A percentile compares a stretch with the other conserved stretches of the same genome.
These are phyloP conservation scores for Lactarius psammicola DNA, from an alignment of 768 basidiomycete genomes.

Conservation along the genomic window DNA sequence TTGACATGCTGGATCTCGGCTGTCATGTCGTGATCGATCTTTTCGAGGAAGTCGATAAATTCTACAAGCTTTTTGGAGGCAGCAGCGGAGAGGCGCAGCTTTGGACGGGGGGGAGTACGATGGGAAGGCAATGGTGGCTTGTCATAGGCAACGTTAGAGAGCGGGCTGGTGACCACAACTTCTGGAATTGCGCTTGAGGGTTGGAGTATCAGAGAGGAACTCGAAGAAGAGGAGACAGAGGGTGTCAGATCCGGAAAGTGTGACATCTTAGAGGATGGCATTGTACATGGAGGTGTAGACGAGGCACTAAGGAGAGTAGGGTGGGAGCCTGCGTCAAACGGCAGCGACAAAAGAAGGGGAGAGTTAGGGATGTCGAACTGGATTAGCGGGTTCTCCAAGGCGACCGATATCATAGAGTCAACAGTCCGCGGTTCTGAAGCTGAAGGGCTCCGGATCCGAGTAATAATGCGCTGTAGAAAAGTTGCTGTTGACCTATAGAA, in stretches of 20 bases:
- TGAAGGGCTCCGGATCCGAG: conserved; percentile 11
- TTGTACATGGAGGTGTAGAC: background rate
- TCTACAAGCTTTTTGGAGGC: conserved; percentile 23
- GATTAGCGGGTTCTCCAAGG: conserved; percentile 17
- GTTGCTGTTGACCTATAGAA: conserved; percentile 6
- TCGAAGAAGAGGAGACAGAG: conserved; percentile 12
- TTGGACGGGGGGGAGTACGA: conserved; percentile 1
- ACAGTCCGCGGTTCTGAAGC: conserved; percentile 4
- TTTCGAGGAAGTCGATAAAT: conserved; percentile 26
- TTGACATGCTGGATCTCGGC: conserved; percentile 26
- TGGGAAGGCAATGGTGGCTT: background rate
- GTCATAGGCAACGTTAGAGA: conserved; percentile 21
- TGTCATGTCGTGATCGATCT: conserved; percentile 25
- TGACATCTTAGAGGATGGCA: background rate
- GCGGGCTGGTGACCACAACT: conserved; percentile 23
- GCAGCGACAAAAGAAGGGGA: conserved; percentile 24
- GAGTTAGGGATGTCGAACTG: conserved; percentile 24
- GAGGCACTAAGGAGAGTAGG: conserved; percentile 1
- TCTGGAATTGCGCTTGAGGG: conserved; percentile 21
- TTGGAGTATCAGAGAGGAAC: conserved; percentile 8
- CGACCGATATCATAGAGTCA: conserved; percentile 9
- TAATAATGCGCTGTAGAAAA: conserved; percentile 2
- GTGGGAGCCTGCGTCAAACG: conserved; percentile 10
- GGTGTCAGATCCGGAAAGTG: background rate
- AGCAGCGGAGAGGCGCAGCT: conserved; percentile 4